These are phyloP conservation scores for Zasmidium citrigriseum DNA, from an alignment of 2,329 filamentous ascomycete genomes.

Conservation along the genomic window DNA sequence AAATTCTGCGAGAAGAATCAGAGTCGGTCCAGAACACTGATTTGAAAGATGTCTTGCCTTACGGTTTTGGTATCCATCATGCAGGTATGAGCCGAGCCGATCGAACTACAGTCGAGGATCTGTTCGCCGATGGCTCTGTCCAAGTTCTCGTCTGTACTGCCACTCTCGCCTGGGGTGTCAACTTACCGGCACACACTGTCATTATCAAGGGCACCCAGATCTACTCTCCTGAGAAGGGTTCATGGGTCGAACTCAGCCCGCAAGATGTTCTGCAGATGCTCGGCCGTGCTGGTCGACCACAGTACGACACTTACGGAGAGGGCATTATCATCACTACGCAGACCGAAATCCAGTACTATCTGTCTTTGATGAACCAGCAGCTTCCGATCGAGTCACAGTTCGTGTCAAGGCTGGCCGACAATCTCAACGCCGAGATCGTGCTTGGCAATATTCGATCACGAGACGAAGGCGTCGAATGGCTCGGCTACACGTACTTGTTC, in stretches of 20 bases:
- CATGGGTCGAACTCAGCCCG: constrained; percentile 95
- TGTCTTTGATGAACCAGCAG: constrained; percentile 95
- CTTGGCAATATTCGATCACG: constrained; percentile 87
- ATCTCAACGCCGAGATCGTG: constrained; percentile 93
- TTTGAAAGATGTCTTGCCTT: constrained; percentile 90
- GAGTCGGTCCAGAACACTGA: constrained; percentile 81
- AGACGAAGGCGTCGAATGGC: constrained; percentile 98
- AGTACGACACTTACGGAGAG: constrained; percentile 96
- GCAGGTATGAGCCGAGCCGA: constrained; percentile 96
- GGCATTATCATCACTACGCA: constrained; percentile 98
- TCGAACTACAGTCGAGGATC: constrained; percentile 89
- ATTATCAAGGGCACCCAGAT: constrained; percentile 99
- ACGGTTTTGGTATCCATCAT: constrained; percentile 97
- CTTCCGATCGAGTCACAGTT: constrained; percentile 96
- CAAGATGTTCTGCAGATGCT: constrained; percentile 99
- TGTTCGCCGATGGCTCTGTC: constrained; percentile 87
- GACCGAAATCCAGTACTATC: constrained; percentile 92
- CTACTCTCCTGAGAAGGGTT: constrained; percentile 97
- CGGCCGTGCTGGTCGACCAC: constrained; percentile 91
- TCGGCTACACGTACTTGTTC: constrained; percentile 97
- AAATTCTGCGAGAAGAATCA: constrained; percentile 83
- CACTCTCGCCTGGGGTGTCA: constrained; percentile 98
- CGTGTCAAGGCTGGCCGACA: constrained; percentile 89
- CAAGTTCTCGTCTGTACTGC: constrained; percentile 97
- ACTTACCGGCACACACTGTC: constrained; percentile 94